These are phyloP conservation scores for Tephrocybe sp. DNA, from an alignment of 768 basidiomycete genomes.

Conservation along the genomic window DNA sequence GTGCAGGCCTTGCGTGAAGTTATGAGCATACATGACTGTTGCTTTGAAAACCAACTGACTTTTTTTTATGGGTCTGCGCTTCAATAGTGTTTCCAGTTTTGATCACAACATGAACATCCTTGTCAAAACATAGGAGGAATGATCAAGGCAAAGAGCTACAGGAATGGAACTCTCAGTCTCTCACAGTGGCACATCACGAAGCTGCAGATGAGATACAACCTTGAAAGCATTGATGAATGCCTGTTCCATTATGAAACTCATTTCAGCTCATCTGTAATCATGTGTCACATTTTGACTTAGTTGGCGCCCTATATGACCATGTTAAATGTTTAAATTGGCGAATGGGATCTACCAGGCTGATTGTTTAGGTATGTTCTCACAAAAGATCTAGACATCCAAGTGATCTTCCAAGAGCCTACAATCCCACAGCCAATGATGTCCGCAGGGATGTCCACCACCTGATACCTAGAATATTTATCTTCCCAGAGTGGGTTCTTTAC, in stretches of 20 bases:
- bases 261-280: constrained; percentile 96
- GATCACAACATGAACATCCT: too few species aligned
- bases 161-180: too few species aligned
- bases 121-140: too few species aligned
- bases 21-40: too few species aligned
- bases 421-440: constrained; percentile 82
- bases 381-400: constrained; percentile 33
- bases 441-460: constrained; percentile 93
- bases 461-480: constrained; percentile 86
- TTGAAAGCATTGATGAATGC: constrained; percentile 78
- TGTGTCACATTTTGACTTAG: constrained; percentile 91
- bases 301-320: constrained; percentile 90
- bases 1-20: too few species aligned
- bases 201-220: constrained; percentile 77
- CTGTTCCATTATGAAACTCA: constrained; percentile 96
- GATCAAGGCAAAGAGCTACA: too few species aligned
- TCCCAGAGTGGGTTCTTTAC: constrained; percentile 61
- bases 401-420: constrained; percentile 78
- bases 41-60: too few species aligned
- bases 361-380: constrained; percentile 61
- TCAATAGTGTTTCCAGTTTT: too few species aligned
- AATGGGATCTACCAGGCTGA: constrained; percentile 92
- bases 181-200: constrained; percentile 71
- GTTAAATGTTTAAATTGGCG: constrained; percentile 96
- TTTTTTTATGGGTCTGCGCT: too few species aligned